phyloP scores from a whole-genome alignment of 108 stramenopile genomes.

The Cylindrotheca closterium region DNA sequence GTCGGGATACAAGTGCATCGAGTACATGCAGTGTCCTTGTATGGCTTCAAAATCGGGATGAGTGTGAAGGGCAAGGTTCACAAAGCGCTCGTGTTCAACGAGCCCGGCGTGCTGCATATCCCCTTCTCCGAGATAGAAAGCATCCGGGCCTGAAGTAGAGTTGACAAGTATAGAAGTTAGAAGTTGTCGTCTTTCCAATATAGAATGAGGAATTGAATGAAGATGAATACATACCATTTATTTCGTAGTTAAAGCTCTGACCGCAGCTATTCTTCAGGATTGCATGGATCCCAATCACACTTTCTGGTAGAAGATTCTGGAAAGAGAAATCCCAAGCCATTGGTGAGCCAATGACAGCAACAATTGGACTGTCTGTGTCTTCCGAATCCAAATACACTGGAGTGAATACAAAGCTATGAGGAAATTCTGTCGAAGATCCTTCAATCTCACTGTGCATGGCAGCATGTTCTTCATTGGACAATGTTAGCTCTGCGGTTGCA shows the following conservation, averaged over 20 bases:
- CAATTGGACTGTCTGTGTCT: constrained; percentile 1
- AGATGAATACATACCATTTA: background rate
- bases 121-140: background rate
- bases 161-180: background rate
- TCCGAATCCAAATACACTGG: background rate
- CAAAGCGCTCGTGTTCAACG: background rate
- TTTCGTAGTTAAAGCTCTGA: constrained; percentile 11
- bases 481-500: constrained; percentile 1
- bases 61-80: constrained; percentile 1
- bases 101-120: constrained; percentile 6
- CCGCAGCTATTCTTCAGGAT: constrained; percentile 11
- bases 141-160: background rate
- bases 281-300: background rate
- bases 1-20: no score
- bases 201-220: background rate
- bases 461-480: constrained; percentile 8
- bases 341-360: background rate
- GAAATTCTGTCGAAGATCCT: background rate
- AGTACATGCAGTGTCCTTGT: constrained; percentile 9
- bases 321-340: constrained; percentile 9
- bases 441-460: background rate
- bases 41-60: background rate
- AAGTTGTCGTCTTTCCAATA: background rate
- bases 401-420: constrained; percentile 2
- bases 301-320: background rate